A percentile compares a stretch with the other conserved stretches of the same genome.
Conservation (phyloP, 345 rosid genomes). For the Populus tremula region DNA sequence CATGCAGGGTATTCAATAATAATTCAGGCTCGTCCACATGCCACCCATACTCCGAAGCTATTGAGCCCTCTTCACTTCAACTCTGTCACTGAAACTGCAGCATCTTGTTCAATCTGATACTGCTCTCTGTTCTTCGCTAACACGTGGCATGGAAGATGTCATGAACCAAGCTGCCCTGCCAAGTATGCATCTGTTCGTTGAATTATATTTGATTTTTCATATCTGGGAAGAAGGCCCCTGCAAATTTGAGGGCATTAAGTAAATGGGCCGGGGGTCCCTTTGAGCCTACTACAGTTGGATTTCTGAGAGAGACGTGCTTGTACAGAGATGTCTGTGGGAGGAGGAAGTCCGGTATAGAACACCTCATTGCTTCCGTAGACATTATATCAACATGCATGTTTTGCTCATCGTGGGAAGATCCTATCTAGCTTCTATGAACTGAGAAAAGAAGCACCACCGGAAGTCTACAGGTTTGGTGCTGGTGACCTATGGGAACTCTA, state of each 20-base stretch:
- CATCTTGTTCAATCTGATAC: neutral
- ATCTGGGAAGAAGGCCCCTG: slow-evolving; percentile 7
- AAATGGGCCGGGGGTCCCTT: slow-evolving; percentile 25
- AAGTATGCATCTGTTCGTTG: neutral
- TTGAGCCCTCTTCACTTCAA: neutral
- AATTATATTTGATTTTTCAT: neutral
- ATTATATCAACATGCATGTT: too few relatives aligned
- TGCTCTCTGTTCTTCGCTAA: neutral
- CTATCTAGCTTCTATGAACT: too few relatives aligned
- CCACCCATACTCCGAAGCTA: neutral
- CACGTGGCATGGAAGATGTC: slow-evolving; percentile 4
- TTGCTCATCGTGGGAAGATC: too few relatives aligned
- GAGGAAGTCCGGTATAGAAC: too few relatives aligned
- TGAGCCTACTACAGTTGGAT: slow-evolving; percentile 17
- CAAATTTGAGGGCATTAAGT: slow-evolving; percentile 4
- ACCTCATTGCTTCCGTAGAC: too few relatives aligned
- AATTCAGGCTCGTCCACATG: too few relatives aligned
- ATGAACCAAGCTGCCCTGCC: slow-evolving; percentile 4
- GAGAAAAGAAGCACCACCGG: too few relatives aligned
- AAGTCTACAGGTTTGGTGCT: too few relatives aligned
- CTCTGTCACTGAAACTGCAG: neutral
- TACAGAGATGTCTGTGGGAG: too few relatives aligned
- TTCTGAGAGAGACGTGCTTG: too few relatives aligned
- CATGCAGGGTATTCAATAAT: too few relatives aligned
- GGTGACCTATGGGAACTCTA: too few relatives aligned